Evolutionary conservation across 169 alveolate genomes (phyloP).

Genomic region (Cryptosporidium ubiquitum): DNA sequence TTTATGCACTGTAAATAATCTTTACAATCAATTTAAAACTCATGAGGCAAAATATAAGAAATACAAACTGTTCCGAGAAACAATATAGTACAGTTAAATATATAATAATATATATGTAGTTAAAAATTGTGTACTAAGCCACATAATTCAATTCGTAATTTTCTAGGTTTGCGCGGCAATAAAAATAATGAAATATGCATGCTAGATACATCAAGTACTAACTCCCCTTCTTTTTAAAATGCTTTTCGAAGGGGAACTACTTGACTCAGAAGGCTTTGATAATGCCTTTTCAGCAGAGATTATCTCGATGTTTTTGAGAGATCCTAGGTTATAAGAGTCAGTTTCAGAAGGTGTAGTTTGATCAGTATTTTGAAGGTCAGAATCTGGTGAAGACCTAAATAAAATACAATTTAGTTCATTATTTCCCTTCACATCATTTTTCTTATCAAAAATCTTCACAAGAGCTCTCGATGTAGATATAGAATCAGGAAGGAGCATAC

Average conservation of each 20-base stretch:
- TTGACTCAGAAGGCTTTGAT: constrained; percentile 48
- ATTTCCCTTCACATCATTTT: not conserved
- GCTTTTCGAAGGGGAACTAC: constrained; percentile 40
- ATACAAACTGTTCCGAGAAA: not conserved
- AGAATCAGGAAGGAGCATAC: constrained; percentile 69
- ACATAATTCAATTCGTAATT: not conserved
- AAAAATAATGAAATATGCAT: not conserved
- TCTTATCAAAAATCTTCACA: constrained; percentile 50
- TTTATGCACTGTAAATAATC: not conserved
- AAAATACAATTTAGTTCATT: constrained; percentile 44
- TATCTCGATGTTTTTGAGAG: constrained; percentile 8
- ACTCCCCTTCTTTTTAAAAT: constrained; percentile 25
- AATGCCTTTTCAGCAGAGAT: constrained; percentile 55
- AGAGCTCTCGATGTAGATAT: constrained; percentile 58
- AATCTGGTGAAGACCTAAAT: constrained; percentile 7
- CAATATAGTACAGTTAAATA: no score
- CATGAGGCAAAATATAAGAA: no score
- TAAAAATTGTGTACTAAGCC: not conserved
- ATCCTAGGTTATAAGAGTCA: not conserved
- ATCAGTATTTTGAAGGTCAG: not conserved
- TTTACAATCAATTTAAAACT: no score
- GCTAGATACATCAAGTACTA: not conserved
- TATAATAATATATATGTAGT: not conserved
- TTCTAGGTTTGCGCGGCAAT: not conserved
- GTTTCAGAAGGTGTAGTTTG: not conserved